Evolutionary conservation across 352 stramenopile species (phyloP).

Genomic region (Globisporangium perplexum): DNA sequence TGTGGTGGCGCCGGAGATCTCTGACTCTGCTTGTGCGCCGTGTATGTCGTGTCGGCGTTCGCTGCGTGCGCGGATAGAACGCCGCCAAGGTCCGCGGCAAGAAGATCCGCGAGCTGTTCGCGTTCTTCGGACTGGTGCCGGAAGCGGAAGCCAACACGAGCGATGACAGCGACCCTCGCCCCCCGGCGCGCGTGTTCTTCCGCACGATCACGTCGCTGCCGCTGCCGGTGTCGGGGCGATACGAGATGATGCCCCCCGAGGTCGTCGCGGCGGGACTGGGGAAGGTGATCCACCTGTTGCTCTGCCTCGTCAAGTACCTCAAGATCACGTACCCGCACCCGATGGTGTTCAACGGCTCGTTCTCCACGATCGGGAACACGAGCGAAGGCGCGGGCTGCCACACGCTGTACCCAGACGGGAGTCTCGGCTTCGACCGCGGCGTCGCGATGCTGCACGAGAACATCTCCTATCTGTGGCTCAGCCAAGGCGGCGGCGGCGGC

Average conservation of each 20-base stretch:
- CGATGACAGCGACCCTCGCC: not conserved
- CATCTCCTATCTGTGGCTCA: constrained; percentile 46
- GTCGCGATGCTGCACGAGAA: constrained; percentile 79
- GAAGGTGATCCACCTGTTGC: constrained; percentile 72
- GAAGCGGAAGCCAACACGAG: not conserved
- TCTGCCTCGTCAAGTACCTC: constrained; percentile 65
- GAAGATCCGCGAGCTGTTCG: constrained; percentile 65
- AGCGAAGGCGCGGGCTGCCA: constrained; percentile 73
- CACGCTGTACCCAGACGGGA: constrained; percentile 81
- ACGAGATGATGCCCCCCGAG: constrained; percentile 64
- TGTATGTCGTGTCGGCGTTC: not conserved
- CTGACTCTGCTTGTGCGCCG: too few relatives aligned
- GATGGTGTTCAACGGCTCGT: constrained; percentile 86
- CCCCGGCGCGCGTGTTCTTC: constrained; percentile 29
- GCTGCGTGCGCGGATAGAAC: constrained; percentile 27
- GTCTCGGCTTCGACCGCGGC: constrained; percentile 64
- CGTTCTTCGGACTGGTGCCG: constrained; percentile 34
- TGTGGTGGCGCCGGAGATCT: not conserved
- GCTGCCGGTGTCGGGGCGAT: constrained; percentile 65
- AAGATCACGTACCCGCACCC: constrained; percentile 66
- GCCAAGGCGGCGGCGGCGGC: constrained; percentile 35
- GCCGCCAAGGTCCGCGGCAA: constrained; percentile 55
- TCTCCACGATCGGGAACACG: constrained; percentile 80
- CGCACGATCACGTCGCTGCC: constrained; percentile 63
- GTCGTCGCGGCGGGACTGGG: constrained; percentile 65